These are phyloP conservation scores for Arabis hirsuta DNA, from an alignment of 345 rosid species.

Conservation along the genomic window DNA sequence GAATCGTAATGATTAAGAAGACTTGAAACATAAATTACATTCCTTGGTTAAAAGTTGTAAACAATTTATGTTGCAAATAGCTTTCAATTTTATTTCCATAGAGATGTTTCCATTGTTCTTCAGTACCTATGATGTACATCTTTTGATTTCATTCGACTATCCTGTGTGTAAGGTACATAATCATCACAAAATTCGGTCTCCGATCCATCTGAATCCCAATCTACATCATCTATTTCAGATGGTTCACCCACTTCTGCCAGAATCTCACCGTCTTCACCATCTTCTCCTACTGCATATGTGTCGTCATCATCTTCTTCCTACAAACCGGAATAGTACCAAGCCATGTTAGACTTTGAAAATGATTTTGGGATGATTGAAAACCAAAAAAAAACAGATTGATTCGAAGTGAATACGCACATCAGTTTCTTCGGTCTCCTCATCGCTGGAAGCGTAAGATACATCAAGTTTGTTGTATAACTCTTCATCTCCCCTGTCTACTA, in stretches of 20 bases:
- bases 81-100: slow-evolving; percentile 7
- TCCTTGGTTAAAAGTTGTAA: not conserved
- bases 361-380: not conserved
- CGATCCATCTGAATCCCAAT: slow-evolving; percentile 24
- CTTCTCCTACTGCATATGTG: slow-evolving; percentile 48
- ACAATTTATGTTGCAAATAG: not conserved
- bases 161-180: not conserved
- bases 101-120: not conserved
- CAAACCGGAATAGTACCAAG: slow-evolving; percentile 25
- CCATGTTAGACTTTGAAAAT: slow-evolving; percentile 21
- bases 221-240: slow-evolving; percentile 19
- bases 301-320: slow-evolving; percentile 62
- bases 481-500: slow-evolving; percentile 62
- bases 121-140: slow-evolving; percentile 2
- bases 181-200: slow-evolving; percentile 19
- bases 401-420: slow-evolving; percentile 17
- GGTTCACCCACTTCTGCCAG: slow-evolving; percentile 11
- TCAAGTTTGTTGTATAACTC: slow-evolving; percentile 69
- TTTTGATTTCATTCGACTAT: slow-evolving; percentile 7
- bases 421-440: slow-evolving; percentile 55
- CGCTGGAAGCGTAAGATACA: slow-evolving; percentile 66
- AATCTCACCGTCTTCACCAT: slow-evolving; percentile 33
- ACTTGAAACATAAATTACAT: no score
- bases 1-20: no score
- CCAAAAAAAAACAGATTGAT: slow-evolving; percentile 18